A percentile compares a stretch with the other conserved stretches of the same genome.
Conservation (phyloP, 129 eudicot genomes). For the Ambrosia trifida region DNA sequence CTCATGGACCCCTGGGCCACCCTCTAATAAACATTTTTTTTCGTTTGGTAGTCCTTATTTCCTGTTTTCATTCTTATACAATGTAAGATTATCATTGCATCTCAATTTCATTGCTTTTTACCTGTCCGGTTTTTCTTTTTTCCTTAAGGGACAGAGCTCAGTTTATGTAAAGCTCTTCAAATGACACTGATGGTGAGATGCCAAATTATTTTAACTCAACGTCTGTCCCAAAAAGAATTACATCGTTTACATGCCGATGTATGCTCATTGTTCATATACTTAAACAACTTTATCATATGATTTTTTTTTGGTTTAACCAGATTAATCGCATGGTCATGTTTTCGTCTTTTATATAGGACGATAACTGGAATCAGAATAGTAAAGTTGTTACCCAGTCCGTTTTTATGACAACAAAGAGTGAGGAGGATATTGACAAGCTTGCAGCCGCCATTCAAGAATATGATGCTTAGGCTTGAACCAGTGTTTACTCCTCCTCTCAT, state of each 20-base stretch:
- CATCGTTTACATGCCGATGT: slow-evolving; percentile 78
- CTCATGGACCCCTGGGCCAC: too few relatives aligned
- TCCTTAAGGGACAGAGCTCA: slow-evolving; percentile 55
- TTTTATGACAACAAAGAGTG: slow-evolving; percentile 67
- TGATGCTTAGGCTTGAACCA: slow-evolving; percentile 57
- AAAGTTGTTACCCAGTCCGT: slow-evolving; percentile 68
- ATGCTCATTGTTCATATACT: slow-evolving; percentile 20
- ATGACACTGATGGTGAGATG: slow-evolving; percentile 66
- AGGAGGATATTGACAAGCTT: slow-evolving; percentile 81
- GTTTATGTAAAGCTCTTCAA: slow-evolving; percentile 51
- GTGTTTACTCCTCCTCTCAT: too few relatives aligned
- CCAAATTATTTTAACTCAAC: slow-evolving; percentile 26
- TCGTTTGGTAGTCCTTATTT: slow-evolving; percentile 63
- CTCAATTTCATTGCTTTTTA: too few relatives aligned
- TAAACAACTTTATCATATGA: slow-evolving; percentile 8
- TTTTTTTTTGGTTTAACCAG: neutral
- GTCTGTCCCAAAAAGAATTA: slow-evolving; percentile 73
- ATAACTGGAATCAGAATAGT: slow-evolving; percentile 42
- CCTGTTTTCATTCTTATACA: neutral
- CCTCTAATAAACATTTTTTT: too few relatives aligned
- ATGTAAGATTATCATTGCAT: too few relatives aligned
- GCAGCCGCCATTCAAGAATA: slow-evolving; percentile 77
- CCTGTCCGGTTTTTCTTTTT: neutral
- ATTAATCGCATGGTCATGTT: neutral
- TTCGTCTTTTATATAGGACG: slow-evolving; percentile 43